phyloP scores from a whole-genome alignment of 164 flowering plant genomes.

The Magnolia changhungtana region DNA sequence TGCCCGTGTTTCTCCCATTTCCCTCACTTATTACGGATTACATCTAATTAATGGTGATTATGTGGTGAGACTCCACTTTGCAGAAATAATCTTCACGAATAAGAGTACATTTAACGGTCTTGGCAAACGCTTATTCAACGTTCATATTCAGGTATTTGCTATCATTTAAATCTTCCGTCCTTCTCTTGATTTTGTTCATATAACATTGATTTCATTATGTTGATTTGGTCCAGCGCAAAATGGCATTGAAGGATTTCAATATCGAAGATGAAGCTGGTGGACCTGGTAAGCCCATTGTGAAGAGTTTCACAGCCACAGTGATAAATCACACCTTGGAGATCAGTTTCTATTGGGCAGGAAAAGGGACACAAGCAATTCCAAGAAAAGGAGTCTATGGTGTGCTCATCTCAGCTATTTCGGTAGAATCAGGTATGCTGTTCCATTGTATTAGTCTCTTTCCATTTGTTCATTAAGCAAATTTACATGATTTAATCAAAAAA shows the following conservation, averaged over 20 bases:
- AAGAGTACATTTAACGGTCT: slow-evolving; percentile 44
- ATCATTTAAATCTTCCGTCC: background rate
- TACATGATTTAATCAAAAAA: no score
- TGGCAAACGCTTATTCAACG: slow-evolving; percentile 65
- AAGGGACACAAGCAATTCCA: slow-evolving; percentile 44
- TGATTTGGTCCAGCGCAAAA: slow-evolving; percentile 23
- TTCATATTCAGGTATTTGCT: slow-evolving; percentile 60
- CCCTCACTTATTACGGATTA: slow-evolving; percentile 59
- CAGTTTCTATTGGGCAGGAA: slow-evolving; percentile 51
- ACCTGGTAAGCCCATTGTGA: slow-evolving; percentile 23
- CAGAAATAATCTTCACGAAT: slow-evolving; percentile 53
- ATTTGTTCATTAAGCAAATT: no score
- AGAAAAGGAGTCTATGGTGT: slow-evolving; percentile 44
- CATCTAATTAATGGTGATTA: slow-evolving; percentile 56
- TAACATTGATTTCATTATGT: background rate
- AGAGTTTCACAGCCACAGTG: slow-evolving; percentile 29
- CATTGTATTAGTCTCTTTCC: no score
- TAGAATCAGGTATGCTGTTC: slow-evolving; percentile 2
- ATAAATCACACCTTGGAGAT: slow-evolving; percentile 30
- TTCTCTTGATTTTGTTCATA: background rate
- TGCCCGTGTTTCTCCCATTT: slow-evolving; percentile 58
- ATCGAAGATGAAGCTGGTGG: slow-evolving; percentile 52
- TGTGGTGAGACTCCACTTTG: slow-evolving; percentile 57
- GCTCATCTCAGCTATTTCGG: slow-evolving; percentile 52
- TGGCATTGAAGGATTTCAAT: slow-evolving; percentile 54